Percentiles rank a stretch among this genome's conserved stretches.
phyloP scores from a whole-genome alignment of 2,329 filamentous ascomycete genomes.

The Cladobotryum mycophilum region DNA sequence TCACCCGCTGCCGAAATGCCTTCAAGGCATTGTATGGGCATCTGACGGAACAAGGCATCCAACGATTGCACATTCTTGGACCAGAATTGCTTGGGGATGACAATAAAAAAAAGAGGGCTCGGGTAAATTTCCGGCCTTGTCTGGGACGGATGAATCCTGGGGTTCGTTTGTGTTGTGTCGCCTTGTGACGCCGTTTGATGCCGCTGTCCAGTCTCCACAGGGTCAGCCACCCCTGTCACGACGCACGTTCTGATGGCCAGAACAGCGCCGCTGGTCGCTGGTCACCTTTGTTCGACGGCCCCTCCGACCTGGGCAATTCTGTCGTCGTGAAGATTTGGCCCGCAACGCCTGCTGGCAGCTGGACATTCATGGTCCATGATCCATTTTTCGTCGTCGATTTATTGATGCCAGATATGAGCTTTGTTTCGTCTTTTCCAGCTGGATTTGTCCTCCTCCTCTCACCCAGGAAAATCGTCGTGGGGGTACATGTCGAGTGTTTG shows the following conservation, averaged over 20 bases:
- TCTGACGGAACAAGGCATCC: constrained; percentile 3
- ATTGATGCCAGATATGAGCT: too few species aligned
- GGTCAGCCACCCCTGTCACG: constrained; percentile 16
- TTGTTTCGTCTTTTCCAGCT: neutral
- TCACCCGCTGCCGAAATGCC: neutral
- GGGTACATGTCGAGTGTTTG: constrained; percentile 1
- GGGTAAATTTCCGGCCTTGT: constrained; percentile 1
- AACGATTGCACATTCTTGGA: neutral
- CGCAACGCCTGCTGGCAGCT: neutral
- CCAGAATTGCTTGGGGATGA: neutral
- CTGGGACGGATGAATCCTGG: constrained; percentile 8
- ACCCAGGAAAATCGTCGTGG: constrained; percentile 7
- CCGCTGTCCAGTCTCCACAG: constrained; percentile 13
- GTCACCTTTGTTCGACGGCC: constrained; percentile 9
- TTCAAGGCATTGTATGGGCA: neutral
- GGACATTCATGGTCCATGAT: neutral
- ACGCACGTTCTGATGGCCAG: constrained; percentile 14
- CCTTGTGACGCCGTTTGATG: constrained; percentile 16
- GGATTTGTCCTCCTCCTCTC: neutral
- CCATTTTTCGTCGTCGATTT: neutral
- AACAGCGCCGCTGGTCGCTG: constrained; percentile 10
- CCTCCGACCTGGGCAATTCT: constrained; percentile 8
- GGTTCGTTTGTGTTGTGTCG: constrained; percentile 10
- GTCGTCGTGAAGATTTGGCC: constrained; percentile 3
- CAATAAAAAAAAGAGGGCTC: neutral